phyloP scores from a whole-genome alignment of 495 filamentous ascomycete genomes.

The Aspergillus sclerotioniger region DNA sequence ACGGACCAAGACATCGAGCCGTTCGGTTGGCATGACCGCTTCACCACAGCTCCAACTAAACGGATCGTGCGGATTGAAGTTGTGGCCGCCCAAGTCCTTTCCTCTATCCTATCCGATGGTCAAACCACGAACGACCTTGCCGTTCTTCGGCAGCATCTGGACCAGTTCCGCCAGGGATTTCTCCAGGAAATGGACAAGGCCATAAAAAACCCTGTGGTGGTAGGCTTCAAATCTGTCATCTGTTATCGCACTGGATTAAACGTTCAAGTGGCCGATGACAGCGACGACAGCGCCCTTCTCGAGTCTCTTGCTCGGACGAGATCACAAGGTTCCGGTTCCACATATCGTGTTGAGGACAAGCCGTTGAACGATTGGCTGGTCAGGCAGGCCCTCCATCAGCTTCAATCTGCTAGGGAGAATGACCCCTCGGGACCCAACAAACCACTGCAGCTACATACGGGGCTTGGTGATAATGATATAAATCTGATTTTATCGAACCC shows the following conservation, averaged over 20 bases:
- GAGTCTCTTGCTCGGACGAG: conserved; percentile 34
- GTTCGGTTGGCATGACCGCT: conserved; percentile 69
- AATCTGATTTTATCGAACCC: conserved; percentile 68
- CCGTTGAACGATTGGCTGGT: conserved; percentile 66
- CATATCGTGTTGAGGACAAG: conserved; percentile 60
- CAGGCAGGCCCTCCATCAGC: conserved; percentile 41
- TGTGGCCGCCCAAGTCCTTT: conserved; percentile 64
- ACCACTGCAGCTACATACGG: conserved; percentile 85
- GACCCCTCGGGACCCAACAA: conserved; percentile 45
- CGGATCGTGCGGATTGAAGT: conserved; percentile 82
- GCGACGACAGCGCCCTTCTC: conserved; percentile 18
- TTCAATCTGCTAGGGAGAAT: conserved; percentile 18
- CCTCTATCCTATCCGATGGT: conserved; percentile 32
- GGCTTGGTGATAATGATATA: conserved; percentile 83
- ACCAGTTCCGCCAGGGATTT: conserved; percentile 46
- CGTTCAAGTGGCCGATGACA: conserved; percentile 32
- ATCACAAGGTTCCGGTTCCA: conserved; percentile 22
- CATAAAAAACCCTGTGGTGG: conserved; percentile 65
- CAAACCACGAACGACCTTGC: conserved; percentile 2
- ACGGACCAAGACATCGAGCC: conserved; percentile 55
- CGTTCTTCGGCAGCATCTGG: conserved; percentile 29
- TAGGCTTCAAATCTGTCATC: conserved; percentile 81
- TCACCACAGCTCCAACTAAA: conserved; percentile 61
- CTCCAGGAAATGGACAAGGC: conserved; percentile 47
- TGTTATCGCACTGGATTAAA: conserved; percentile 80